These are phyloP conservation scores for Terana coerulea DNA, from an alignment of 768 basidiomycete genomes.

Conservation along the genomic window DNA sequence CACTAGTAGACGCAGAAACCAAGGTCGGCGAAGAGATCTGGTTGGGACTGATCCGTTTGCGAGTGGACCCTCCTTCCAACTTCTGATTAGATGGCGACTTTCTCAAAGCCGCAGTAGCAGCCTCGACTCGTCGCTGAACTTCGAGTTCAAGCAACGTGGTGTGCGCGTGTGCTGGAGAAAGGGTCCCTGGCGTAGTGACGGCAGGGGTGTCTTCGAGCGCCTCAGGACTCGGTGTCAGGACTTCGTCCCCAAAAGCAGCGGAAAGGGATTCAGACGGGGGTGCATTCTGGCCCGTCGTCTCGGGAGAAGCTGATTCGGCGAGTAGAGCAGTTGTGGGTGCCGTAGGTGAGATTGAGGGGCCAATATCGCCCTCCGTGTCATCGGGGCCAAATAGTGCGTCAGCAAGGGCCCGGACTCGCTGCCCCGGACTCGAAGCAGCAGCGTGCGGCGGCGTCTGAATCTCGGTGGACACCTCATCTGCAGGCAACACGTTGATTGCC, in stretches of 20 bases:
- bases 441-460: conserved; percentile 36
- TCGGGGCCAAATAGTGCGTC: conserved; percentile 67
- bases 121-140: conserved; percentile 65
- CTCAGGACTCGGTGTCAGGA: not conserved
- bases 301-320: not conserved
- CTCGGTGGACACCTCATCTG: conserved; percentile 15
- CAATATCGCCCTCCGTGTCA: conserved; percentile 18
- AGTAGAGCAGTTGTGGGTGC: not conserved
- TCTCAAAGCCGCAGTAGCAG: conserved; percentile 40
- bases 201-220: conserved; percentile 1
- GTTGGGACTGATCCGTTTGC: conserved; percentile 31
- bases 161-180: conserved; percentile 30
- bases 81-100: conserved; percentile 38
- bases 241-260: not conserved
- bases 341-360: not conserved
- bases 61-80: conserved; percentile 22
- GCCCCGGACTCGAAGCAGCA: conserved; percentile 39
- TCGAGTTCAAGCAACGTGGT: conserved; percentile 57
- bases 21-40: conserved; percentile 39
- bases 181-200: not conserved
- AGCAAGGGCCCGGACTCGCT: conserved; percentile 71
- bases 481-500: conserved; percentile 6
- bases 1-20: conserved; percentile 37
- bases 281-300: not conserved
- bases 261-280: not conserved